Percentiles rank a stretch among this genome's conserved stretches.
phyloP scores from a whole-genome alignment of 2,329 filamentous ascomycete genomes.

The Phyllosticta citriasiana region DNA sequence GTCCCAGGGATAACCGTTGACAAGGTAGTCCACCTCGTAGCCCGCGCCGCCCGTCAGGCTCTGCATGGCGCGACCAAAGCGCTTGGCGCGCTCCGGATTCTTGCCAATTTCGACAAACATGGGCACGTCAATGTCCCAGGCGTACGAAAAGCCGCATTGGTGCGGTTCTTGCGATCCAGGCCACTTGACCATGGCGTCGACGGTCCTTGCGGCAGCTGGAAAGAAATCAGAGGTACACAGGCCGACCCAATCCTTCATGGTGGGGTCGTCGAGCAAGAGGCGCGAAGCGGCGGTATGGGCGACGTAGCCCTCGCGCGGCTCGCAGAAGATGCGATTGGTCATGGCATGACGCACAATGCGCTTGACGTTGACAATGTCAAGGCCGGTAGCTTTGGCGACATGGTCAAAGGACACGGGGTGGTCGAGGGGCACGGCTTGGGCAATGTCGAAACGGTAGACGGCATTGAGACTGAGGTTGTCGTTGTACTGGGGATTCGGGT shows the following conservation, averaged over 20 bases:
- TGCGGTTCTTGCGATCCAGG: conserved; percentile 12
- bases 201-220: conserved; percentile 11
- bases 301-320: conserved; percentile 29
- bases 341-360: conserved; percentile 33
- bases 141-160: conserved; percentile 8
- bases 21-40: conserved; percentile 12
- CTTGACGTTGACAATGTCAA: conserved; percentile 15
- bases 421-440: conserved; percentile 11
- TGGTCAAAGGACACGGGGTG: conserved; percentile 10
- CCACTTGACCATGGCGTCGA: conserved; percentile 11
- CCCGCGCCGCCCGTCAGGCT: conserved; percentile 11
- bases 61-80: conserved; percentile 12
- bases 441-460: conserved; percentile 13
- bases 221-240: conserved; percentile 12
- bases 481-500: conserved; percentile 11
- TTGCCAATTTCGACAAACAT: conserved; percentile 13
- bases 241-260: conserved; percentile 13
- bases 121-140: conserved; percentile 11
- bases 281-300: conserved; percentile 27
- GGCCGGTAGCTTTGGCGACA: conserved; percentile 1
- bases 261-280: conserved; percentile 10
- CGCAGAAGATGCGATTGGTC: conserved; percentile 31
- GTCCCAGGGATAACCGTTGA: conserved; percentile 12
- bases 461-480: conserved; percentile 13
- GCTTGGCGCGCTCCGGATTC: conserved; percentile 10